These are phyloP conservation scores for Fusarium incarnatum DNA, from an alignment of 2,329 filamentous ascomycete genomes.

Conservation along the genomic window DNA sequence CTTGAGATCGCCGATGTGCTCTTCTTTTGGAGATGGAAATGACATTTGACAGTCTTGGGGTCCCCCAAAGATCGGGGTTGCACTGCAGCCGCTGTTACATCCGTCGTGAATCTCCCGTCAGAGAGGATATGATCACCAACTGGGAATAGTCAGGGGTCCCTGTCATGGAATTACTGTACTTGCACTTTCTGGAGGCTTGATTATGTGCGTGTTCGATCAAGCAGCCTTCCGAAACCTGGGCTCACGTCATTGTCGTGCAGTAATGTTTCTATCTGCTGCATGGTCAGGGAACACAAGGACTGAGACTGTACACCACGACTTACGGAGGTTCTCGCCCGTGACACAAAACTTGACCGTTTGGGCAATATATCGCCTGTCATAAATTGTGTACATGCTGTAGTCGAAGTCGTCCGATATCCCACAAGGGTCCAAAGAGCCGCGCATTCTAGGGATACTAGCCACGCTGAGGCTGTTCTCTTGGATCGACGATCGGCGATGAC, in stretches of 20 bases:
- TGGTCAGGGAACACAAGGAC: neutral
- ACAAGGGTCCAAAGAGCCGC: neutral
- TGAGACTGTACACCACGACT: neutral
- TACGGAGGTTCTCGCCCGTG: neutral
- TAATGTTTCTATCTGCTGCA: slow-evolving; percentile 1
- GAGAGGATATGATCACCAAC: slow-evolving; percentile 17
- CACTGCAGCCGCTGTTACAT: slow-evolving; percentile 36
- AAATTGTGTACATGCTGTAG: too few species aligned
- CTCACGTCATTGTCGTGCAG: slow-evolving; percentile 9
- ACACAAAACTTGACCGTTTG: neutral
- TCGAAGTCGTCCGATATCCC: neutral
- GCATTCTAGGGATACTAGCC: neutral
- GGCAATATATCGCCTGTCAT: neutral
- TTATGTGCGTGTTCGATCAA: neutral
- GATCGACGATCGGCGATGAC: neutral
- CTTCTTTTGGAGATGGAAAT: neutral
- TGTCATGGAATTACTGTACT: neutral
- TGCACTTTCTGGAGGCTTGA: neutral
- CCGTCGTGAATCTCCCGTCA: slow-evolving; percentile 32
- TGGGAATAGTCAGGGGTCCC: slow-evolving; percentile 29
- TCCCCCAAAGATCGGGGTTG: slow-evolving; percentile 33
- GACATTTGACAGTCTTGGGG: slow-evolving; percentile 13
- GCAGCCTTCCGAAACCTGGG: slow-evolving; percentile 1
- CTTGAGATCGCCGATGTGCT: slow-evolving; percentile 14
- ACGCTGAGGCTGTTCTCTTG: neutral